phyloP scores from a whole-genome alignment of 129 eudicot species.

The Artemisia tridentata region DNA sequence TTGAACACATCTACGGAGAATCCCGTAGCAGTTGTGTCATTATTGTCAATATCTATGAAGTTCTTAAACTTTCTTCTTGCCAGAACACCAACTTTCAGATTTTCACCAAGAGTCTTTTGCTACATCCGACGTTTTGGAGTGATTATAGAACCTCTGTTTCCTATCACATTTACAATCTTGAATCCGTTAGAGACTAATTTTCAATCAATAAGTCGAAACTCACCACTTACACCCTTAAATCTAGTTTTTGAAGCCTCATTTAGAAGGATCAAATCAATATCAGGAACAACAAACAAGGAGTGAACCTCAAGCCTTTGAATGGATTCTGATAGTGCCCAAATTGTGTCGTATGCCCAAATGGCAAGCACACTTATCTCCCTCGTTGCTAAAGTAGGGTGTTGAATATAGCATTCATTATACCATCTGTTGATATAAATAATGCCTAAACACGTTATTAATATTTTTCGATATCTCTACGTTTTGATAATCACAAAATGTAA shows the following conservation, averaged over 20 bases:
- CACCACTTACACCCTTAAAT: constrained; percentile 44
- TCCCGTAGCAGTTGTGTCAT: constrained; percentile 20
- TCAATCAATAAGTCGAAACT: constrained; percentile 33
- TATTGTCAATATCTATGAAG: constrained; percentile 23
- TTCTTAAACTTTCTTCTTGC: constrained; percentile 22
- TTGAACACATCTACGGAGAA: constrained; percentile 50
- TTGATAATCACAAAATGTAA: too few species aligned
- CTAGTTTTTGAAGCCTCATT: constrained; percentile 25
- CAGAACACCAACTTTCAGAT: constrained; percentile 43
- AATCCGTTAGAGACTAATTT: constrained; percentile 25
- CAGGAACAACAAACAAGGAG: too few species aligned
- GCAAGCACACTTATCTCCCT: too few species aligned
- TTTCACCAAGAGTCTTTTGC: constrained; percentile 18
- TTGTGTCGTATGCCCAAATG: too few species aligned
- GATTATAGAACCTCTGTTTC: constrained; percentile 11
- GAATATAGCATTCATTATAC: too few species aligned
- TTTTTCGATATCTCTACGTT: too few species aligned
- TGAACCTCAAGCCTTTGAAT: too few species aligned
- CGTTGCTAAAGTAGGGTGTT: too few species aligned
- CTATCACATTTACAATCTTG: constrained; percentile 40
- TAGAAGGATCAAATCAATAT: too few species aligned
- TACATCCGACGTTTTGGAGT: constrained; percentile 21
- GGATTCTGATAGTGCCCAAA: too few species aligned
- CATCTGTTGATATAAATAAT: too few species aligned
- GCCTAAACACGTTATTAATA: too few species aligned